Evolutionary conservation across 352 stramenopile genomes (phyloP), one percentile per base, ranked within the genome.

Genomic region (Saprolegnia diclina): DNA sequence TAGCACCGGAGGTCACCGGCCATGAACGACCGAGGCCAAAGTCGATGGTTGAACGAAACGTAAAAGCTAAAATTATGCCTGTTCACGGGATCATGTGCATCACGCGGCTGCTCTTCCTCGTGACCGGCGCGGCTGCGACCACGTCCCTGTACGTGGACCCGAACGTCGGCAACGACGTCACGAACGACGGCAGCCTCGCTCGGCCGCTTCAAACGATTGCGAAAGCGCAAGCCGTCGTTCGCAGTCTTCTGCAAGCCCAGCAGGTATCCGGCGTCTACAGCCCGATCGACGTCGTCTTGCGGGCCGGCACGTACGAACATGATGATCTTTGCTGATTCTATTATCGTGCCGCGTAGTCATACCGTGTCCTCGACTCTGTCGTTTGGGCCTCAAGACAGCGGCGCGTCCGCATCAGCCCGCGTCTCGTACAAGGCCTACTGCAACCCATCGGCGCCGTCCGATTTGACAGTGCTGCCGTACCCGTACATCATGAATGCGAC

Each of bases 391-490:
- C 56, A 76, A 14, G 82, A 92, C 73, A 79, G 76, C 0, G 81
- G 82, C 16, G 59, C 55, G 16, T 76, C 76, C 0, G 42, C 48
- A 1, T 40, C 71, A 0, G 68, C 77, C 0, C 63, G 66, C 0
- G 76, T 92, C 56, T 87, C 81, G 40, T 92, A 90, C 63, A 78
- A 90, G 70, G 79, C 84, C 16, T 92, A 83, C 67, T 92, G 84
- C 54, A 73, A 89, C n/a, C 42, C 78, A 2, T 59, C 73, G 14
- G 77, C 82, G 48, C 67, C 65, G 1, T 73, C 73, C 1, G 71
- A 74, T 3, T 77, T 76, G 6, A 83, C 82, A 0, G 38, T 74
- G 0, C 64, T 80, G 21, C 56, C 57, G 14, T 92, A 85, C 40
- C 81, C 84, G 38, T 89, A 90, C 74, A 56, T 55, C 0, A 76